Evolutionary conservation across 2,329 filamentous ascomycete genomes (phyloP).

Genomic region (Clarireedia hainanense): DNA sequence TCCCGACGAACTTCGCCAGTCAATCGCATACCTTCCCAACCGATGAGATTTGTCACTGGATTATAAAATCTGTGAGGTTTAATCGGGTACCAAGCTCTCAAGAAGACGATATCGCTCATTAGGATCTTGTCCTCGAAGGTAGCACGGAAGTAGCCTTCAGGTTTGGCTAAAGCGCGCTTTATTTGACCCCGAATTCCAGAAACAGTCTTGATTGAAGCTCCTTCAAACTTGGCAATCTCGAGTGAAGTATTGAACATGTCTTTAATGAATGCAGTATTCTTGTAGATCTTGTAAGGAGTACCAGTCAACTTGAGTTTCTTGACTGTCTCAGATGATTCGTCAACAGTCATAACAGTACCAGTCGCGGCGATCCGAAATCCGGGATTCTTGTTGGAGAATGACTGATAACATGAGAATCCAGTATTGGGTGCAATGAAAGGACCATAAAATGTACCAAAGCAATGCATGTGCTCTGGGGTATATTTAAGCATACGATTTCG

Average conservation of each 20-base stretch:
- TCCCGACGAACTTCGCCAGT: constrained; percentile 85
- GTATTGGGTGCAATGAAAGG: constrained; percentile 93
- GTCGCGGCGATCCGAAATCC: constrained; percentile 94
- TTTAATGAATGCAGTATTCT: constrained; percentile 97
- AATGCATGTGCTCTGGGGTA: constrained; percentile 98
- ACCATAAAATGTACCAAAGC: constrained; percentile 91
- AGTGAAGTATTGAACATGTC: constrained; percentile 94
- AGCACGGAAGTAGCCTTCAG: constrained; percentile 90
- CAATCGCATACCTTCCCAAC: constrained; percentile 86
- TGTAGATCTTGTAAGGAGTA: constrained; percentile 93
- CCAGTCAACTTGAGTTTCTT: constrained; percentile 99
- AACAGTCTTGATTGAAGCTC: constrained; percentile 89
- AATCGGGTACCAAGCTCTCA: constrained; percentile 94
- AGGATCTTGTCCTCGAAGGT: constrained; percentile 99
- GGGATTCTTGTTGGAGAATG: constrained; percentile 72
- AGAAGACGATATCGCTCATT: constrained; percentile 92
- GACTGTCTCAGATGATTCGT: constrained; percentile 94
- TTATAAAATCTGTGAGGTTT: constrained; percentile 96
- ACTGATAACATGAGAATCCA: constrained; percentile 89
- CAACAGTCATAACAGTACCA: constrained; percentile 86
- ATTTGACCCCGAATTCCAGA: constrained; percentile 94
- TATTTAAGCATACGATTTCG: constrained; percentile 98
- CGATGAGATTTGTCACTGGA: constrained; percentile 85
- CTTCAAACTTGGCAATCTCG: constrained; percentile 97
- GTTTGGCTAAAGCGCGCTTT: constrained; percentile 87